These are phyloP conservation scores for Phialocephala sp. DNA, from an alignment of 2,329 filamentous ascomycete genomes.

Conservation along the genomic window DNA sequence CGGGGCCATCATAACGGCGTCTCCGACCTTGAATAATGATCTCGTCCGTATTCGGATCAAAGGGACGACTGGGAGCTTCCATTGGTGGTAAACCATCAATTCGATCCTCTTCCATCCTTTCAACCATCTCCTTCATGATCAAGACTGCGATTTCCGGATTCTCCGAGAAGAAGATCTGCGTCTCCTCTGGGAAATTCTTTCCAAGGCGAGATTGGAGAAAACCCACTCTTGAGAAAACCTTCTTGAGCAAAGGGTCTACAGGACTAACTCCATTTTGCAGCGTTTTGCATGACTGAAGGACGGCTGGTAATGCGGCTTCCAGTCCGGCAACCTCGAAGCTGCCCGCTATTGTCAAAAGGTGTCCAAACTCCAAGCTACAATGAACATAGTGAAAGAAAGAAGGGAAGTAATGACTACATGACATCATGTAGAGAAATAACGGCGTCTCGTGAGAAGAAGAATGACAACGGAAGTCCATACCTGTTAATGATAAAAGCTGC, in stretches of 20 bases:
- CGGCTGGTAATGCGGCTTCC: conserved; percentile 40
- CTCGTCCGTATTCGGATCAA: conserved; percentile 20
- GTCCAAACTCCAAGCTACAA: background rate
- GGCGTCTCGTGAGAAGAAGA: background rate
- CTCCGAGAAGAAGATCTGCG: conserved; percentile 49
- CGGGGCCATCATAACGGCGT: conserved; percentile 17
- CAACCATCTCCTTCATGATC: conserved; percentile 54
- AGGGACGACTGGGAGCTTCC: conserved; percentile 41
- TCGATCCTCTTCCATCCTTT: conserved; percentile 49
- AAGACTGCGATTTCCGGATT: conserved; percentile 54
- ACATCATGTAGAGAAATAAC: background rate
- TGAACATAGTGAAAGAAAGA: background rate
- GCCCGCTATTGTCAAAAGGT: background rate
- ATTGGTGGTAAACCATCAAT: conserved; percentile 51
- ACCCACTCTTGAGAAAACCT: conserved; percentile 55
- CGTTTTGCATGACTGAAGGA: conserved; percentile 51
- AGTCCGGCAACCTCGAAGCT: conserved; percentile 43
- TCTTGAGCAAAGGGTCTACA: conserved; percentile 51
- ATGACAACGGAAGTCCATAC: conserved; percentile 2
- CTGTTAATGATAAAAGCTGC: conserved; percentile 51
- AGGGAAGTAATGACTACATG: background rate
- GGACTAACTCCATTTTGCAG: conserved; percentile 52
- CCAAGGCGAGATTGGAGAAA: conserved; percentile 54
- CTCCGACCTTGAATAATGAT: conserved; percentile 30
- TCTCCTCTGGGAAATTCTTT: conserved; percentile 49